phyloP scores from a whole-genome alignment of 352 stramenopile genomes.

The Albugo candida region DNA sequence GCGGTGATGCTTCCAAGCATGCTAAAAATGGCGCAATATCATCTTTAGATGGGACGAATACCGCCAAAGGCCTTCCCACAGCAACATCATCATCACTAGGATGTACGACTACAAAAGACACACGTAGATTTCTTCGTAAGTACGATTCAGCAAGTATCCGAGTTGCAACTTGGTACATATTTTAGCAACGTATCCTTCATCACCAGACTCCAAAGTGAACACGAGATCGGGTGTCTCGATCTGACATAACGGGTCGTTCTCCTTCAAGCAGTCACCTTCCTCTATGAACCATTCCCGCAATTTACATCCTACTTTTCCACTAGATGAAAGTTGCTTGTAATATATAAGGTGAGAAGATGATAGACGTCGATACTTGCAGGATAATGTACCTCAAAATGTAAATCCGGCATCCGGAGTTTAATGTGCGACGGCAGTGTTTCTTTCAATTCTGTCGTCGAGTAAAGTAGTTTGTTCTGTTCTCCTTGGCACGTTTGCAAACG shows the following conservation, averaged over 20 bases:
- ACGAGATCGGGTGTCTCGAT: conserved; percentile 73
- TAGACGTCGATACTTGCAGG: too few species aligned
- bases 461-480: too few species aligned
- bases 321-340: too few species aligned
- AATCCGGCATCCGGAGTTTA: conserved; percentile 76
- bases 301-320: not conserved
- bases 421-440: conserved; percentile 37
- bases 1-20: conserved; percentile 28
- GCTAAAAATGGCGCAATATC: conserved; percentile 45
- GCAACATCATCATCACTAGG: conserved; percentile 30
- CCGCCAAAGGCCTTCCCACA: conserved; percentile 43
- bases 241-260: conserved; percentile 8
- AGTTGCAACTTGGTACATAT: conserved; percentile 17
- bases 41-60: conserved; percentile 45
- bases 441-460: not conserved
- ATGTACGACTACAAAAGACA: conserved; percentile 26
- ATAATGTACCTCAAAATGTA: conserved; percentile 54
- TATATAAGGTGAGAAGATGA: too few species aligned
- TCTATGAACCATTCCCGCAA: not conserved
- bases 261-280: not conserved
- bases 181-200: conserved; percentile 60
- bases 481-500: too few species aligned
- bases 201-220: conserved; percentile 58
- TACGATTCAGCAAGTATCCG: too few species aligned
- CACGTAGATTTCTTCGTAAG: not conserved